Evolutionary conservation across 768 basidiomycete genomes (phyloP), one percentile per base, ranked within the genome.

Genomic region (Sporobolomyces pararoseus): DNA sequence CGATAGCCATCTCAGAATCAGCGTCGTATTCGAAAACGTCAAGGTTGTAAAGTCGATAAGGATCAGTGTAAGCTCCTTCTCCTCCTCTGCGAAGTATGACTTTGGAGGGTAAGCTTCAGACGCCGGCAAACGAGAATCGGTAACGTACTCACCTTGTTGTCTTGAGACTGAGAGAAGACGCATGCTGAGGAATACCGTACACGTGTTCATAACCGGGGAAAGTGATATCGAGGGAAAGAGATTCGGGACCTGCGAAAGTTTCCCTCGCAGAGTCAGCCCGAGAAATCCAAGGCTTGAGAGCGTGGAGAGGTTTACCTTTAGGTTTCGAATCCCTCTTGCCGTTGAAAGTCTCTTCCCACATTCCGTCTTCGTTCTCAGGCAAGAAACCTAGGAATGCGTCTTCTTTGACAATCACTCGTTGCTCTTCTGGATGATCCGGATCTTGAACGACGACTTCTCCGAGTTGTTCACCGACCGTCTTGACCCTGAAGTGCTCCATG

Each of bases 21-120:
- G 91, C 86, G 31, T 89, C 85, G 79, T 98, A 97, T 80, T 99
- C 94, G 78, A 97, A 98, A 47, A 97, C 93, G 76, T 99, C 96
- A 60, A 88, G 82, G 77, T 99, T 99, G 81, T 88, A 96, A 4
- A 99, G 86, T 31, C 96, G 86, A 81, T 94, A 98, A 0, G 96
- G 96, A 37, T 98, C 96, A 3, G 84, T 84, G 81, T 88, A 98
- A 59, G 83, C 82, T 5, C 89, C 82, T 46, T 85, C 82, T 29
- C 90, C 86, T 71, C 93, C 91, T 1, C 86, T 85, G 32, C 70
- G 63, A 17, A 62, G 31, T 25, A 65, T 32, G 25, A n/a, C 27
- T 14, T 19, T 39, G 31, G 31, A 17, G 9, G 19, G 53, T 31
- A 35, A 32, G 53, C 25, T 27, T n/a, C n/a, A n/a, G 27, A 54